Evolutionary conservation across 139 green algal species (phyloP), one percentile per base, ranked within the genome.

Genomic region (Ettlia oleoabundans): DNA sequence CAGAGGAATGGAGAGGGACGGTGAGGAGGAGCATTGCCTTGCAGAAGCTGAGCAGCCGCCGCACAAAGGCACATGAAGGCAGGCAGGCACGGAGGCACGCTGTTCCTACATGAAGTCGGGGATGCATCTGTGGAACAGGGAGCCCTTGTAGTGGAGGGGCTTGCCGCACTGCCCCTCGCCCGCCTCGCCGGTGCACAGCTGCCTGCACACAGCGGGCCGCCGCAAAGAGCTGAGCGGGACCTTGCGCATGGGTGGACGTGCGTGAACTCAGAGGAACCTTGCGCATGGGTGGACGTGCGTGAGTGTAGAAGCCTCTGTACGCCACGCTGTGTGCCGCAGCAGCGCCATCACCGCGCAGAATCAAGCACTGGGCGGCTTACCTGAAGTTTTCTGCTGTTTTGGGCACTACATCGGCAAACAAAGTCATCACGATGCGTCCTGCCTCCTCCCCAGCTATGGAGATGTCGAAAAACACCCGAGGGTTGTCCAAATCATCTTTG

Each of bases 331-430:
- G n/a, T n/a, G n/a, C n/a, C n/a, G n/a, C n/a, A n/a, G n/a, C n/a
- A n/a, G n/a, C n/a, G n/a, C n/a, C n/a, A n/a, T n/a, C n/a, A n/a
- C n/a, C n/a, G n/a, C n/a, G n/a, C n/a, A n/a, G n/a, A n/a, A n/a
- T n/a, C n/a, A n/a, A n/a, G n/a, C n/a, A n/a, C n/a, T n/a, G n/a
- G n/a, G n/a, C n/a, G n/a, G 47, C 80, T 38, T 74, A 79, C 53
- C 90, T 88, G 92, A 99, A 99, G 91, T 99, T 99, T 86, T 98
- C 96, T 0, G 88, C 93, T 2, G 92, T 96, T 66, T 88, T 93
- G 18, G 93, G 93, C 13, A 93, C 90, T 2, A 91, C 90, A 67
- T 98, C 92, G 0, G 85, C 92, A 79, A 92, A 97, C 63, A 97
- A 76, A 30, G 89, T 94, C 65, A 99, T 84, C 52, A 96, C 92